These are phyloP conservation scores for Colletotrichum sp. DNA, from an alignment of 2,329 filamentous ascomycete genomes.

Conservation along the genomic window DNA sequence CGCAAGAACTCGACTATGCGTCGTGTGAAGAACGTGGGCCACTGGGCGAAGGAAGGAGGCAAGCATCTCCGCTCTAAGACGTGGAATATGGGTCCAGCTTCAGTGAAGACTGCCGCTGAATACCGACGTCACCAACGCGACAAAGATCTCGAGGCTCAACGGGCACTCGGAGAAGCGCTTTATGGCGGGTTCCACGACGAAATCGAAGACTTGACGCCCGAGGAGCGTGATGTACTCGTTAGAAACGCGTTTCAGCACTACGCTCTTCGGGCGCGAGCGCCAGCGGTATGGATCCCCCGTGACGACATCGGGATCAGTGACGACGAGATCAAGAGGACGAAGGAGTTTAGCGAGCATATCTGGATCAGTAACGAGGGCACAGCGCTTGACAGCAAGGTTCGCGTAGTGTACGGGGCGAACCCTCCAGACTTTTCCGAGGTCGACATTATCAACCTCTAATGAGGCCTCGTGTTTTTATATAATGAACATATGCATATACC, in stretches of 20 bases:
- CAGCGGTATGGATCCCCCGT: conserved; percentile 91
- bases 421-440: conserved; percentile 91
- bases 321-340: conserved; percentile 84
- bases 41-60: conserved; percentile 54
- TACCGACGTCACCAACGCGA: conserved; percentile 54
- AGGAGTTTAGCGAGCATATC: conserved; percentile 76
- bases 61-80: conserved; percentile 53
- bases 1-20: conserved; percentile 46
- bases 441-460: conserved; percentile 80
- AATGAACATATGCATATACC: conserved; percentile 15
- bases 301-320: conserved; percentile 91
- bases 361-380: conserved; percentile 97
- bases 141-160: conserved; percentile 75
- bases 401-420: conserved; percentile 83
- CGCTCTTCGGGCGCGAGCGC: conserved; percentile 82
- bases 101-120: conserved; percentile 47
- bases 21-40: conserved; percentile 52
- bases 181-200: conserved; percentile 91
- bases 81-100: conserved; percentile 37
- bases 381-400: conserved; percentile 80
- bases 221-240: conserved; percentile 85
- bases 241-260: conserved; percentile 90
- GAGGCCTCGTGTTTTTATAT: background rate
- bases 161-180: conserved; percentile 76
- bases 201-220: conserved; percentile 90